Percentiles rank a stretch among this genome's conserved stretches.
phyloP scores from a whole-genome alignment of 192 early-diverging fungal genomes.

The Entomortierella chlamydospora region DNA sequence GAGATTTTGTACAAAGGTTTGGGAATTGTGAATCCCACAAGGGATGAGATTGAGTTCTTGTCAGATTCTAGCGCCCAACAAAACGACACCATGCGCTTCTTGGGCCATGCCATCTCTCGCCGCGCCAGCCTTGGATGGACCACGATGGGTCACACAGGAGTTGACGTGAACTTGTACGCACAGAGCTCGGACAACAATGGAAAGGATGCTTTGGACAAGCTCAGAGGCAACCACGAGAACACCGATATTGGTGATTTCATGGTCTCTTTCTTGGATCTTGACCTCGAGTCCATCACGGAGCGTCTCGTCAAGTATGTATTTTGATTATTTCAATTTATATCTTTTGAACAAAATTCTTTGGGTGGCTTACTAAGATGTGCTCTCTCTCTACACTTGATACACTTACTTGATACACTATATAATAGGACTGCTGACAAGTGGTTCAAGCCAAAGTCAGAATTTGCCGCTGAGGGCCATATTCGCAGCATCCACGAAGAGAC shows the following conservation, averaged over 20 bases:
- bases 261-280: constrained; percentile 62
- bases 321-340: background rate
- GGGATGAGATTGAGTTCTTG: constrained; percentile 69
- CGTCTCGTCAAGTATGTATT: constrained; percentile 49
- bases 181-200: constrained; percentile 51
- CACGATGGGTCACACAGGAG: constrained; percentile 93
- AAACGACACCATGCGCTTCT: constrained; percentile 17
- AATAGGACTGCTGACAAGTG: constrained; percentile 28
- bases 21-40: constrained; percentile 76
- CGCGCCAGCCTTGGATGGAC: constrained; percentile 66
- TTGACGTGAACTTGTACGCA: constrained; percentile 91
- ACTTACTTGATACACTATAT: background rate
- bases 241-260: constrained; percentile 73
- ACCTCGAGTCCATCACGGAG: constrained; percentile 60
- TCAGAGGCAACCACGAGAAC: constrained; percentile 76
- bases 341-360: background rate
- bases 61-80: constrained; percentile 11
- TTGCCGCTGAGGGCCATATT: background rate
- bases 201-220: constrained; percentile 16
- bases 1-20: constrained; percentile 75
- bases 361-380: no score
- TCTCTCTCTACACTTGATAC: background rate
- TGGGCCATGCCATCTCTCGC: constrained; percentile 18
- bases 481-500: constrained; percentile 36
- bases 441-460: constrained; percentile 32